These are phyloP conservation scores for Hydrangea macrophylla DNA, from an alignment of 148 eudicot genomes.

Conservation along the genomic window DNA sequence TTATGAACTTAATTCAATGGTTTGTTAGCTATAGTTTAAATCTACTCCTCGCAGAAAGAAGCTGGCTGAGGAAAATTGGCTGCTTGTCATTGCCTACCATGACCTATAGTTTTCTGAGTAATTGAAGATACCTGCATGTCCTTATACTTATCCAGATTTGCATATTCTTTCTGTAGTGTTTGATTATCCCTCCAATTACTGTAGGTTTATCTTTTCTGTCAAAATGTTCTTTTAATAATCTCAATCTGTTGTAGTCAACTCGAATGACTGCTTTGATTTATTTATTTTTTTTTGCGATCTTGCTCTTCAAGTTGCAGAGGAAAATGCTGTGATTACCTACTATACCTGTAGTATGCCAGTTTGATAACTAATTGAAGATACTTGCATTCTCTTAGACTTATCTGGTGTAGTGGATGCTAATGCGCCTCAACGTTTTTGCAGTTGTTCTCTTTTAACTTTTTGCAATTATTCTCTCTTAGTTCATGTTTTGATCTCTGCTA, in stretches of 20 bases:
- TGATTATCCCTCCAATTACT: neutral
- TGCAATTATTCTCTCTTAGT: neutral
- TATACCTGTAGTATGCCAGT: no score
- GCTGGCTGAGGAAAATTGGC: neutral
- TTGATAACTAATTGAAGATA: no score
- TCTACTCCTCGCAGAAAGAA: neutral
- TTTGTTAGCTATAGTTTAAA: neutral
- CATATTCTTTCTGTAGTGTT: no score
- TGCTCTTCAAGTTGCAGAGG: no score
- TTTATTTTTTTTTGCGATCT: no score
- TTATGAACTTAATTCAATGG: neutral
- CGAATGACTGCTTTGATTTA: no score
- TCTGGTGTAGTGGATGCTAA: no score
- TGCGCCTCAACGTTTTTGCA: no score
- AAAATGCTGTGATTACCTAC: no score
- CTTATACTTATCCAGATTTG: neutral
- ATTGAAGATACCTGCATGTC: neutral
- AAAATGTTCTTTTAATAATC: neutral
- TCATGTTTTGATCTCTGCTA: neutral
- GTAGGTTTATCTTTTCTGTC: neutral
- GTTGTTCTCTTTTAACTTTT: no score
- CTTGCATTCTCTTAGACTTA: no score
- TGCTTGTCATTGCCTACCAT: neutral
- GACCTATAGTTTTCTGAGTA: neutral
- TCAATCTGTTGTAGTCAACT: neutral